Evolutionary conservation across 2,329 filamentous ascomycete species (phyloP), one percentile per base, ranked within the genome.

Genomic region (Orbilia quercus): DNA sequence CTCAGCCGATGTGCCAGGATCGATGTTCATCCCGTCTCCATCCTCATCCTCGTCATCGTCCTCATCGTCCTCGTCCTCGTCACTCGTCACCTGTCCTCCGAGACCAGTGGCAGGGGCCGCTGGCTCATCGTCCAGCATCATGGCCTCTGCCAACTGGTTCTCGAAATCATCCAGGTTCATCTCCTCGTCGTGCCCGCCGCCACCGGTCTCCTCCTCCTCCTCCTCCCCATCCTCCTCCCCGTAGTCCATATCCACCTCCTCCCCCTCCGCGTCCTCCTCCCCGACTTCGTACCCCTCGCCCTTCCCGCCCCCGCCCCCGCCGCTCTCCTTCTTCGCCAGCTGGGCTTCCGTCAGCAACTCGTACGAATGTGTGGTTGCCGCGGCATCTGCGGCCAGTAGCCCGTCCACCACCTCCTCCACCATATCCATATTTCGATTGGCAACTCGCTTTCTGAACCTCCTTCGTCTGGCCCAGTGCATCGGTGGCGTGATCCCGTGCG

Each of bases 401-500:
- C 81, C 81, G 65, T 87, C 83, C 40, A 87, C 85, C 48, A 84
- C 82, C 45, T 83, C 83, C 75, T 88, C 86, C 5, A 86, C 84
- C 45, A 85, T 84, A 76, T 87, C 85, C 53, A 86, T 85, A 34
- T 85, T 83, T 16, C 83, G 83, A 75, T 85, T 84, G 22, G 82
- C 85, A 45, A 86, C 82, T 6, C 86, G 82, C 75, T 85, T 85
- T 57, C 85, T 80, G 78, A 88, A 88, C n/a, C 86, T 82, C 28
- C 85, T 82, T 77, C 85, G 85, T 42, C 85, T 83, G 3, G 84
- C 85, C 79, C 82, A 85, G 75, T 85, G 83, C 85, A 88, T 87
- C 2, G 86, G 86, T 18, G 86, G 85, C 2, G 86, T 88, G 12
- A 88, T 80, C 16, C 86, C 86, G 78, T 88, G 86, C 1, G 86